Percentiles rank a stretch among this genome's conserved stretches.
phyloP scores from a whole-genome alignment of 306 rosid species.

The Vigna unguiculata region DNA sequence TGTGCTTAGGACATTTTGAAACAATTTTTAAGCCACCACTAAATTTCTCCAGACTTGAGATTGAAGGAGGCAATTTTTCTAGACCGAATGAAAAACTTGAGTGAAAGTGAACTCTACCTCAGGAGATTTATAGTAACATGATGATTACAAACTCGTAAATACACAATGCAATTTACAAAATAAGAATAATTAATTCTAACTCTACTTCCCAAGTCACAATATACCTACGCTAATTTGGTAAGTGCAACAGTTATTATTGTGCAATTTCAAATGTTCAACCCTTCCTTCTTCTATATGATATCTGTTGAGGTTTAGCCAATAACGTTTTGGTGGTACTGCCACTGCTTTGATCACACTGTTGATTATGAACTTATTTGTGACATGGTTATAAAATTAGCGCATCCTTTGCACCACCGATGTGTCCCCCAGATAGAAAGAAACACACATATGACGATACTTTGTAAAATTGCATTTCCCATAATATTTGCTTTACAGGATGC shows the following conservation, averaged over 20 bases:
- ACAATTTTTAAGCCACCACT: not conserved
- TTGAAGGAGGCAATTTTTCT: not conserved
- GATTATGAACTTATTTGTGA: not conserved
- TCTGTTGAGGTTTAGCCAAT: not conserved
- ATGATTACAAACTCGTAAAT: not conserved
- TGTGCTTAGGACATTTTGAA: not conserved
- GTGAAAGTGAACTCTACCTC: not conserved
- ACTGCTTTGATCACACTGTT: not conserved
- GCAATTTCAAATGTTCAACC: not conserved
- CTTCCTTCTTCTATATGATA: not conserved
- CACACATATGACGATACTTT: not conserved
- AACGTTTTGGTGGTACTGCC: not conserved
- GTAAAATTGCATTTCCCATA: not conserved
- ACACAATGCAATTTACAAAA: not conserved
- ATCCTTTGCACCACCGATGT: not conserved
- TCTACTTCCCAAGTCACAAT: not conserved
- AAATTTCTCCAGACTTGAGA: not conserved
- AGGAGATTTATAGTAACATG: not conserved
- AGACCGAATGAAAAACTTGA: not conserved
- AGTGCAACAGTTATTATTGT: constrained; percentile 3
- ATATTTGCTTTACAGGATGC: not conserved
- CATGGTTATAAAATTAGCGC: not conserved
- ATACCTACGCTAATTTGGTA: not conserved
- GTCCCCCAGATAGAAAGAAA: not conserved
- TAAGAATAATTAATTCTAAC: not conserved